Percentiles rank a stretch among this genome's conserved stretches.
Conservation (phyloP, 768 basidiomycete species). For the Austroboletus festivus region DNA sequence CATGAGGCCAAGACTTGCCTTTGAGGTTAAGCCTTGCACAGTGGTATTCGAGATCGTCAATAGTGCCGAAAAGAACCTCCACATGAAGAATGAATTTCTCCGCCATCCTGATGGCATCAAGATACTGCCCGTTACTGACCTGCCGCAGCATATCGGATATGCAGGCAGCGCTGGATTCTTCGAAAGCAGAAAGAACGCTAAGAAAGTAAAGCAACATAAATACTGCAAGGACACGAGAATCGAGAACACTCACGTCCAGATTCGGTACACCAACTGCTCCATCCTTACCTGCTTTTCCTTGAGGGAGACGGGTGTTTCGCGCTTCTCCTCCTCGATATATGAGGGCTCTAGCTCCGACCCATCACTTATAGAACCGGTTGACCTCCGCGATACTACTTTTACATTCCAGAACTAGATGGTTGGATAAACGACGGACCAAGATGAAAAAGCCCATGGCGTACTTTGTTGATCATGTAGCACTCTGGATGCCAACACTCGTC, state of each 20-base stretch:
- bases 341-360: slow-evolving; percentile 53
- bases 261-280: slow-evolving; percentile 97
- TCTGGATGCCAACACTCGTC: slow-evolving; percentile 99
- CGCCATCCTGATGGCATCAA: slow-evolving; percentile 97
- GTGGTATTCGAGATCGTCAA: slow-evolving; percentile 92
- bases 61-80: slow-evolving; percentile 93
- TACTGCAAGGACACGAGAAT: neutral
- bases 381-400: slow-evolving; percentile 77
- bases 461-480: slow-evolving; percentile 99
- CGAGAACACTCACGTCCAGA: slow-evolving; percentile 82
- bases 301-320: slow-evolving; percentile 73
- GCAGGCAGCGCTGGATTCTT: slow-evolving; percentile 98
- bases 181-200: slow-evolving; percentile 93
- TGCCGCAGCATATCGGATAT: slow-evolving; percentile 98
- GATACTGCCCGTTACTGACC: slow-evolving; percentile 94
- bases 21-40: slow-evolving; percentile 78
- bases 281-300: slow-evolving; percentile 90
- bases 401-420: slow-evolving; percentile 93
- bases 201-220: slow-evolving; percentile 10
- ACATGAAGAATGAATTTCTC: slow-evolving; percentile 99
- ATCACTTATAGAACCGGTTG: slow-evolving; percentile 54
- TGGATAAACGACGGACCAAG: slow-evolving; percentile 10
- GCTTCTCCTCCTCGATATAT: slow-evolving; percentile 74
- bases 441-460: slow-evolving; percentile 33
- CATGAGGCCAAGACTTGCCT: slow-evolving; percentile 50